Evolutionary conservation across 1,284 basidiomycete genomes (phyloP).

Genomic region (Prillingera fragicola): DNA sequence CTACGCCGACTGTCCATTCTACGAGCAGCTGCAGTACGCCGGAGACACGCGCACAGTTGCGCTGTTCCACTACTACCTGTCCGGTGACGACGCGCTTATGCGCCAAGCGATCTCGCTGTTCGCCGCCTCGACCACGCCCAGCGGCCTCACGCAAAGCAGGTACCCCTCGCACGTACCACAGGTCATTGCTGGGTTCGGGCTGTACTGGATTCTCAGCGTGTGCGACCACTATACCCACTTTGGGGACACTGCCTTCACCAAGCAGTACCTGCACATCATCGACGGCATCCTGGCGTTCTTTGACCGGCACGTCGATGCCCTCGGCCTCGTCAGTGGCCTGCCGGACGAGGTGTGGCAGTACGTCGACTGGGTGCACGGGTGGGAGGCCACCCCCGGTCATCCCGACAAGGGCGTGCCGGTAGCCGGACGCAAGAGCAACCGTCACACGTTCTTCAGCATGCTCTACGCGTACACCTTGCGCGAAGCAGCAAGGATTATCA

Average conservation of each 20-base stretch:
- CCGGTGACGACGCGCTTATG: conserved; percentile 27
- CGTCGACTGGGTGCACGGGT: conserved; percentile 27
- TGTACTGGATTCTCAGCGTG: conserved; percentile 25
- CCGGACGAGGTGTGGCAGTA: conserved; percentile 27
- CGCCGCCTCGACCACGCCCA: conserved; percentile 23
- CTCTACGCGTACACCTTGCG: conserved; percentile 25
- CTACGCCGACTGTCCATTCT: conserved; percentile 34
- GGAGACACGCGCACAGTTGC: conserved; percentile 26
- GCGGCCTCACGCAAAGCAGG: conserved; percentile 28
- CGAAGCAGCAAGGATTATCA: conserved; percentile 15
- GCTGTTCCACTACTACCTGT: conserved; percentile 29
- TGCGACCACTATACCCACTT: conserved; percentile 26
- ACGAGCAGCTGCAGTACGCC: conserved; percentile 31
- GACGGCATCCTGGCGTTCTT: conserved; percentile 29
- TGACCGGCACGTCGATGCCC: conserved; percentile 22
- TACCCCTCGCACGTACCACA: conserved; percentile 28
- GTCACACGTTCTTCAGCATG: conserved; percentile 31
- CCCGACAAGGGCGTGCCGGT: conserved; percentile 28
- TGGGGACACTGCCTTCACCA: conserved; percentile 16
- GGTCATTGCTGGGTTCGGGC: conserved; percentile 29
- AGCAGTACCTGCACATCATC: conserved; percentile 19
- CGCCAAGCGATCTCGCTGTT: conserved; percentile 27
- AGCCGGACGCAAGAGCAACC: conserved; percentile 21
- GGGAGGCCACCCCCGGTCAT: conserved; percentile 19
- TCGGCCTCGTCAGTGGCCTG: conserved; percentile 24